Evolutionary conservation across 306 rosid genomes (phyloP).

Genomic region (Cicer arietinum): DNA sequence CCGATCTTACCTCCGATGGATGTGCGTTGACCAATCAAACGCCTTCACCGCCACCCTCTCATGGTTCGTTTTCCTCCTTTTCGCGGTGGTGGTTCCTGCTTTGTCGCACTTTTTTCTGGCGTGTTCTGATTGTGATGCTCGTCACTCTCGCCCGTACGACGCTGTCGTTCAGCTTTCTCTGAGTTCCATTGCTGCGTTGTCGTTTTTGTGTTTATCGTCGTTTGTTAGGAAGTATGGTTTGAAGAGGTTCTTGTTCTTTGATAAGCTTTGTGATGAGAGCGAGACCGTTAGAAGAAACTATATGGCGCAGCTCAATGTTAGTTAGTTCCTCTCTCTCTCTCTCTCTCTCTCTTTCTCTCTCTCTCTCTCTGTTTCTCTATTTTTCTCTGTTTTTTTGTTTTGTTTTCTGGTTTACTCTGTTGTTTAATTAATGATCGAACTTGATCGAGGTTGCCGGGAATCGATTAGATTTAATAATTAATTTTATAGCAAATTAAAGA

Average conservation of each 20-base stretch:
- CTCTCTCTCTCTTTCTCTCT: not conserved
- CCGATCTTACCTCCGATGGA: constrained; percentile 81
- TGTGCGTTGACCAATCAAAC: constrained; percentile 92
- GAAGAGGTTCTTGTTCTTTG: constrained; percentile 78
- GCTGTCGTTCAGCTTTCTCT: constrained; percentile 75
- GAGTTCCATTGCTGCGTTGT: constrained; percentile 63
- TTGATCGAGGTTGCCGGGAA: no score
- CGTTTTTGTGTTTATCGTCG: constrained; percentile 72
- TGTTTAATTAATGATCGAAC: no score
- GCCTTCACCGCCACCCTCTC: constrained; percentile 62
- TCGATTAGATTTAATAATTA: no score
- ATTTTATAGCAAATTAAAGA: no score
- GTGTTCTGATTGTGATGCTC: constrained; percentile 67
- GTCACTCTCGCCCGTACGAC: constrained; percentile 74
- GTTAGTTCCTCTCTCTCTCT: not conserved
- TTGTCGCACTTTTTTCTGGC: constrained; percentile 69
- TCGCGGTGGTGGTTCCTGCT: constrained; percentile 66
- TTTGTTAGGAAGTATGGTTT: constrained; percentile 69
- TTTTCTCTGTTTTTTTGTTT: not conserved
- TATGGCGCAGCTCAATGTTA: constrained; percentile 70
- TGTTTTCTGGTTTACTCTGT: not conserved
- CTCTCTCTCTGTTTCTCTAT: not conserved
- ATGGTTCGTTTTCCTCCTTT: constrained; percentile 69
- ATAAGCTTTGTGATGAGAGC: constrained; percentile 84
- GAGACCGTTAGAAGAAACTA: constrained; percentile 70